phyloP scores from a whole-genome alignment of 768 basidiomycete genomes.

The Leucosporidium yakuticum region DNA sequence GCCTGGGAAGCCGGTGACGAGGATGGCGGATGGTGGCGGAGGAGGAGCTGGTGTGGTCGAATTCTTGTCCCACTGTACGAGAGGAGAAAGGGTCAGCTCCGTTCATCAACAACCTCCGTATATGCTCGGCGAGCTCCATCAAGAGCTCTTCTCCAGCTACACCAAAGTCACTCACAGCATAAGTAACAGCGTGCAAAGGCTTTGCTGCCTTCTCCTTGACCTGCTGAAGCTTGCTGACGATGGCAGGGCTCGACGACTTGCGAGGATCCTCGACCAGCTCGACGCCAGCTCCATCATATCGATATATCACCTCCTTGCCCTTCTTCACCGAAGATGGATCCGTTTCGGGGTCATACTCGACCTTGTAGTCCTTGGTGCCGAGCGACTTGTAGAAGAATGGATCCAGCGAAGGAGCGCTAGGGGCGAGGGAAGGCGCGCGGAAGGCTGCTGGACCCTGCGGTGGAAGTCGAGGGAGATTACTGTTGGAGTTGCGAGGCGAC shows the following conservation, averaged over 20 bases:
- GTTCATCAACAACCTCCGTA: not conserved
- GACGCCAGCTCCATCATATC: constrained; percentile 57
- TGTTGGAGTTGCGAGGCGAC: not conserved
- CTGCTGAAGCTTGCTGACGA: constrained; percentile 41
- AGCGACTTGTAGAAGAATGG: constrained; percentile 30
- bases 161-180: constrained; percentile 51
- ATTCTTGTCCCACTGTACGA: constrained; percentile 64
- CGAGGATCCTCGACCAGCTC: constrained; percentile 56
- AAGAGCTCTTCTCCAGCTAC: constrained; percentile 1
- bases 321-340: constrained; percentile 42
- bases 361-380: constrained; percentile 12
- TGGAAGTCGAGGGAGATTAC: not conserved
- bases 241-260: constrained; percentile 45
- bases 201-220: not conserved
- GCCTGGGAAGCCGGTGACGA: constrained; percentile 65
- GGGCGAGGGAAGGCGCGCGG: not conserved
- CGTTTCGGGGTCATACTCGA: constrained; percentile 22
- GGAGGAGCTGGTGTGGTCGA: constrained; percentile 69
- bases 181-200: constrained; percentile 51
- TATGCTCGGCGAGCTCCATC: not conserved
- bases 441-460: not conserved
- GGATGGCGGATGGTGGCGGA: constrained; percentile 53
- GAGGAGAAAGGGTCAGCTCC: not conserved
- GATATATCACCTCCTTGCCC: constrained; percentile 54
- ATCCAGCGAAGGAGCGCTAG: not conserved